Base-by-base conservation (phyloP, 352 stramenopile genomes). In the Bremia lactucae region DNA sequence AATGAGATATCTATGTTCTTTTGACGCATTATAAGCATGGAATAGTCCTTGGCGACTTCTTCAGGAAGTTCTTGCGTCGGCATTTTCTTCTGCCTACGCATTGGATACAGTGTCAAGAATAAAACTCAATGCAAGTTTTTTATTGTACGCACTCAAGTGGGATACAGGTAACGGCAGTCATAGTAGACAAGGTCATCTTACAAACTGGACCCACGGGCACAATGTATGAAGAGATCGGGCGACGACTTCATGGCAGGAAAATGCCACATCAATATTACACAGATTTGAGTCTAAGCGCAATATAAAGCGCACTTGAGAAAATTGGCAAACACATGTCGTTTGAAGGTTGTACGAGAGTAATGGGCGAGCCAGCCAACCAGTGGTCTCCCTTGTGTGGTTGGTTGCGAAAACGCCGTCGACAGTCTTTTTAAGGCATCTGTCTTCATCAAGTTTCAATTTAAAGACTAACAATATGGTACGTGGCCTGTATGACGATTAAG, bases 361-460 rank as follows among this genome's bases (percentile, higher is more conserved):
- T 35, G 41, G 31, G 10, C 15, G 14, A 42, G 28, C 42, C 42
- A 49, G 42, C 42, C 42, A 48, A 48, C 41, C 41, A 48, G 41
- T 39, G 29, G 29, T 22, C 29, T 53, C 46, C 37, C 38, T 29
- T 16, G 31, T 20, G 50, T 61, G 55, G 52, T 55, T 65, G 56
- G 58, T 59, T 61, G 45, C 55, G 42, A 67, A 33, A 39, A 47
- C n/a, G 46, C 36, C 37, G 22, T 36, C n/a, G 28, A 48, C 69
- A 83, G 64, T 87, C 71, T 74, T 72, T 69, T 82, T 87, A 71
- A 71, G 66, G 67, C 69, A 57, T n/a, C 59, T 60, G 71, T 77
- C 72, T 83, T 64, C 65, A 75, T 75, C 71, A 88, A 85, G 67
- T 83, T 83, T 80, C 67, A 80, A 80, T 82, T 82, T 77, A 77